These are phyloP conservation scores for Sanghuangporus sanghuang DNA, from an alignment of 1,284 basidiomycete species.

Conservation along the genomic window DNA sequence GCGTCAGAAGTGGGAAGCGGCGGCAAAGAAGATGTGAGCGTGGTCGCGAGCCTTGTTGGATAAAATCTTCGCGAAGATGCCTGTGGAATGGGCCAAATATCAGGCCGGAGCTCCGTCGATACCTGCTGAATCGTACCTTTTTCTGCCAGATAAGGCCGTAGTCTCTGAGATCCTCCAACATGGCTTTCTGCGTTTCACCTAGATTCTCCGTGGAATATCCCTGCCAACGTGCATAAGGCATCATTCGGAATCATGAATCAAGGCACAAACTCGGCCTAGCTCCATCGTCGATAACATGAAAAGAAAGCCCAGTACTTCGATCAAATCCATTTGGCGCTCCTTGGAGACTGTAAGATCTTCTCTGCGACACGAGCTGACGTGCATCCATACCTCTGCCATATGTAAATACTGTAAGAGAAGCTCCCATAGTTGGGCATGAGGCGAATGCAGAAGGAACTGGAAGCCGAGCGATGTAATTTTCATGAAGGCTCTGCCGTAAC, in stretches of 20 bases:
- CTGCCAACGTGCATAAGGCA: slow-evolving; percentile 34
- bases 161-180: slow-evolving; percentile 89
- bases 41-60: slow-evolving; percentile 95
- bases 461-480: slow-evolving; percentile 96
- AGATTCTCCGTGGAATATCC: slow-evolving; percentile 87
- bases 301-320: slow-evolving; percentile 90
- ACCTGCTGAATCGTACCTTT: slow-evolving; percentile 37
- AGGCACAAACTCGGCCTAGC: slow-evolving; percentile 65
- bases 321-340: slow-evolving; percentile 86
- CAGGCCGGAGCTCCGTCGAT: slow-evolving; percentile 18
- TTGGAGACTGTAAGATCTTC: slow-evolving; percentile 27
- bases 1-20: slow-evolving; percentile 54
- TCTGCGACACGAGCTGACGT: slow-evolving; percentile 9
- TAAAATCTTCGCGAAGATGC: slow-evolving; percentile 76
- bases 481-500: slow-evolving; percentile 43
- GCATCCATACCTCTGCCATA: slow-evolving; percentile 62
- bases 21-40: slow-evolving; percentile 80
- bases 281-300: slow-evolving; percentile 96
- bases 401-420: slow-evolving; percentile 86
- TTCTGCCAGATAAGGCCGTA: slow-evolving; percentile 92
- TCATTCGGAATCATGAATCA: slow-evolving; percentile 5
- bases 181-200: slow-evolving; percentile 76
- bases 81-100: slow-evolving; percentile 31
- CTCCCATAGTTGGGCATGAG: slow-evolving; percentile 98
- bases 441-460: slow-evolving; percentile 93